Evolutionary conservation across 2,329 filamentous ascomycete genomes (phyloP), one percentile per base, ranked within the genome.

Genomic region (Blumeriella jaapii): DNA sequence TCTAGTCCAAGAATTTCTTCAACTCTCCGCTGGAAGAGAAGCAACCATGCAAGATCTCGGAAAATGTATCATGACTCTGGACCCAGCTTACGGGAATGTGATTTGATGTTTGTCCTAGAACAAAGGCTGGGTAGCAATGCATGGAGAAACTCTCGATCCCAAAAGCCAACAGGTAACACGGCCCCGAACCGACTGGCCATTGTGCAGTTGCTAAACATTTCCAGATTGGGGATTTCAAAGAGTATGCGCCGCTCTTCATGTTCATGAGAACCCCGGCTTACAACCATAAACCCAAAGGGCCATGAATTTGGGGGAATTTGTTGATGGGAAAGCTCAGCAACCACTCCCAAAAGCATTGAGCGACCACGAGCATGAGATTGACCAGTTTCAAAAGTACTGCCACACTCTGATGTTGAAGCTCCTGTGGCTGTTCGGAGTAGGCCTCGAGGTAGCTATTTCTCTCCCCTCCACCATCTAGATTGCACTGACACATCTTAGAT

Each of bases 251-350:
- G 10, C 6, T 9, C 2, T 14, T 7, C 13, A 13, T 9, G 22
- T 18, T 5, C 3, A 16, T 10, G 10, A 15, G 18, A 14, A 23
- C 30, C 30, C 29, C 40, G 31, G 40, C 32, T 35, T 7, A 34
- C 8, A 1, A 27, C 23, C 13, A 11, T n/a, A n/a, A n/a, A n/a
- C n/a, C n/a, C 23, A 31, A 47, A 91, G 86, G 63, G 85, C 81
- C 23, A 89, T 96, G 68, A 98, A 96, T 62, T 81, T 96, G 53
- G 84, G 80, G 45, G 74, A 84, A 48, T 93, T 91, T 55, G 55
- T 64, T 38, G 29, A 51, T 43, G 69, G 74, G 47, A 75, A 77
- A 59, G 70, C 81, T 10, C 75, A 80, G 42, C 89, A 96, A 56
- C 78, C 81, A 6, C 65, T 96, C 1, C 86, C 89, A 0, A 52